Percentiles rank a stretch among this genome's conserved stretches.
These are phyloP conservation scores for Carex kokanica DNA, from an alignment of 176 grass and related monocot species.

Conservation along the genomic window DNA sequence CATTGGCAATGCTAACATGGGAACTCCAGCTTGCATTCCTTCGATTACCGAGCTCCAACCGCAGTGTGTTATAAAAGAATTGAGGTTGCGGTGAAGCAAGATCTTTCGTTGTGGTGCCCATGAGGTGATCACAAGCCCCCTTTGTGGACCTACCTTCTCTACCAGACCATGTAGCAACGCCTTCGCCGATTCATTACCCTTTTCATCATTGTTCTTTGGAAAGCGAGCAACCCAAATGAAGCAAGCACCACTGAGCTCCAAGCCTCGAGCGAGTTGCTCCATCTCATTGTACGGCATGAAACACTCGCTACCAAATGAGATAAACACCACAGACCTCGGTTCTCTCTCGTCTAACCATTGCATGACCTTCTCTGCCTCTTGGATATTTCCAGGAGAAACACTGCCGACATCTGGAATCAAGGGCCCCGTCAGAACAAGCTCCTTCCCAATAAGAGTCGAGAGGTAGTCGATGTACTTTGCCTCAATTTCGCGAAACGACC, in stretches of 20 bases:
- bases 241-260: conserved; percentile 49
- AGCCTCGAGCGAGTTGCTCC: conserved; percentile 35
- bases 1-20: conserved; percentile 56
- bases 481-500: conserved; percentile 55
- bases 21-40: conserved; percentile 42
- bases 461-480: conserved; percentile 50
- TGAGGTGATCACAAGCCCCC: conserved; percentile 51
- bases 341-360: conserved; percentile 49
- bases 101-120: conserved; percentile 66
- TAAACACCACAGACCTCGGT: conserved; percentile 43
- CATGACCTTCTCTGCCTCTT: background rate
- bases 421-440: conserved; percentile 48
- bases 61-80: conserved; percentile 72
- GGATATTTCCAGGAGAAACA: background rate
- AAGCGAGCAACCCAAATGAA: conserved; percentile 72
- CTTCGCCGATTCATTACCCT: background rate
- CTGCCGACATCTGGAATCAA: conserved; percentile 31
- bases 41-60: conserved; percentile 84
- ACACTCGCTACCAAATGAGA: conserved; percentile 66
- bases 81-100: conserved; percentile 31
- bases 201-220: background rate
- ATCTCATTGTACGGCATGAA: conserved; percentile 61
- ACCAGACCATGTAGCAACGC: background rate
- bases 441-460: conserved; percentile 38
- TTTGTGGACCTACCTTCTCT: conserved; percentile 1